phyloP scores from a whole-genome alignment of 192 early-diverging fungal genomes.

The Chytriomyces sp. region DNA sequence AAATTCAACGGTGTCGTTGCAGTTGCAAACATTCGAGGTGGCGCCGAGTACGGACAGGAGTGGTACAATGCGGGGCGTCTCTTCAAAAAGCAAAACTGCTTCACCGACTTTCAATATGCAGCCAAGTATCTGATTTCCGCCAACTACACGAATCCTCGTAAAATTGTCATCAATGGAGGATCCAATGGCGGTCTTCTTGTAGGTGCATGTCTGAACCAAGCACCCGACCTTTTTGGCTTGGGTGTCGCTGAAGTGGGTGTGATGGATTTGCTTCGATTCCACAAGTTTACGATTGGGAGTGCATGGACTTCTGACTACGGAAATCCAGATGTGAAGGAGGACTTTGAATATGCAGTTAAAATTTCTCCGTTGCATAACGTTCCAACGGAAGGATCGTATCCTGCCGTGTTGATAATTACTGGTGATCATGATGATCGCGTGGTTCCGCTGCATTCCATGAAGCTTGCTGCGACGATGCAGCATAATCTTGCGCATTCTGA shows the following conservation, averaged over 20 bases:
- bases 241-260: constrained; percentile 77
- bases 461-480: constrained; percentile 68
- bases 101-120: constrained; percentile 77
- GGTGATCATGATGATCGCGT: constrained; percentile 76
- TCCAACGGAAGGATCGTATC: constrained; percentile 53
- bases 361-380: constrained; percentile 75
- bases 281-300: constrained; percentile 78
- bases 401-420: constrained; percentile 65
- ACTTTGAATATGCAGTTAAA: constrained; percentile 27
- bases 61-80: constrained; percentile 60
- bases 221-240: constrained; percentile 72
- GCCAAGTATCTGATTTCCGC: constrained; percentile 64
- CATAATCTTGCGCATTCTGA: constrained; percentile 53
- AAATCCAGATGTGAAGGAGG: constrained; percentile 16
- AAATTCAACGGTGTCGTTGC: constrained; percentile 61
- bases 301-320: constrained; percentile 71
- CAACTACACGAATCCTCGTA: constrained; percentile 61
- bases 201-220: constrained; percentile 72
- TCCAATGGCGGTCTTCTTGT: constrained; percentile 77
- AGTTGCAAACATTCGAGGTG: constrained; percentile 73
- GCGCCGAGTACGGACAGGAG: constrained; percentile 64
- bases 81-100: constrained; percentile 71
- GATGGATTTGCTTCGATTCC: constrained; percentile 73
- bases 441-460: constrained; percentile 71
- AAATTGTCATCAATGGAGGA: constrained; percentile 65